Evolutionary conservation across 1,284 basidiomycete genomes (phyloP), one percentile per base, ranked within the genome.

Genomic region (Exsudoporus floridanus): DNA sequence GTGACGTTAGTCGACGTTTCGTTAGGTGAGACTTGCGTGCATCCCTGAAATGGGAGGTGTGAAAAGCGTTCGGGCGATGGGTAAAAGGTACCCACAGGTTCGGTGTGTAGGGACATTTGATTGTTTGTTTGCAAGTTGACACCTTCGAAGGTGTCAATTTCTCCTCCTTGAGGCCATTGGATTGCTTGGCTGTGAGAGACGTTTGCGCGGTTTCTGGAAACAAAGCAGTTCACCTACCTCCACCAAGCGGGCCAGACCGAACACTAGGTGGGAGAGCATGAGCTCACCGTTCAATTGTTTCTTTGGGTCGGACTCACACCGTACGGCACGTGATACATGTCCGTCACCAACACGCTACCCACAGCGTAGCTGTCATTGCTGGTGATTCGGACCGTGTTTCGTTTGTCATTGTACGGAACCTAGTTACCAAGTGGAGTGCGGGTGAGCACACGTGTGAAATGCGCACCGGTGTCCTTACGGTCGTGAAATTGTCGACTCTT

Each of bases 101-200:
- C 71, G 0, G 86, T 88, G 65, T 88, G 86, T n/a, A 88, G 70
- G 2, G 82, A 79, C 80, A 88, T 86, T 65, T 86, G 82, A 58
- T 83, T 85, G 53, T 74, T 70, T 8, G 73, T 77, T 43, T 77
- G 76, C 53, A 80, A 72, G 68, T 92, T 90, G 50, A 88, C 82
- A 39, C 82, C 84, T 69, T 92, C 89, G 57, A 90, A 82, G 5
- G 85, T 87, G 68, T 92, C 88, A 57, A 90, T 88, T 64, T 88
- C 85, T 34, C 77, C 86, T 55, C 85, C 86, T 23, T 66, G 65
- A 1, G 86, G 86, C 86, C 86, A 88, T 28, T 70, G 65, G 7
- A 76, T 70, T 2, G 84, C 79, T 60, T 81, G 79, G n/a, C 76
- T 77, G 30, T 14, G 14, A 50, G 10, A 16, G 23, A 25, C 8